A percentile compares a stretch with the other conserved stretches of the same genome.
Evolutionary conservation across 2,329 filamentous ascomycete species (phyloP).

Genomic region (Cladosporium sp.): DNA sequence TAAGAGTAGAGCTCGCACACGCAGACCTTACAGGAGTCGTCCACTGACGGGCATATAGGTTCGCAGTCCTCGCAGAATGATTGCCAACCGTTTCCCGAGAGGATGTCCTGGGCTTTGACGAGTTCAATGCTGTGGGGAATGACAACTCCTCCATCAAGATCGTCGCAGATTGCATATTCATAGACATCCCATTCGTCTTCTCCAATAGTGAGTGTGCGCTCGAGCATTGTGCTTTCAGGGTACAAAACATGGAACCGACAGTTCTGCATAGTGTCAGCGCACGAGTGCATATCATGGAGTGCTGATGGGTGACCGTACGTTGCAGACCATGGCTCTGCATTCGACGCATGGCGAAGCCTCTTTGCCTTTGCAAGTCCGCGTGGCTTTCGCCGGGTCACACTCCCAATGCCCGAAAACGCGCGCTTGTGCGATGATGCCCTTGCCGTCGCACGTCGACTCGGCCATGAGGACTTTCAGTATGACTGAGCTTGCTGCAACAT

Average conservation of each 20-base stretch:
- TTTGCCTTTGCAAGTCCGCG: constrained; percentile 1
- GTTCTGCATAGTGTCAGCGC: not conserved
- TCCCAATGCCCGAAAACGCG: not conserved
- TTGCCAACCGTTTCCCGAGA: not conserved
- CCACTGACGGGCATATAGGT: not conserved
- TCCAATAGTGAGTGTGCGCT: no score
- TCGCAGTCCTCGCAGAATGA: not conserved
- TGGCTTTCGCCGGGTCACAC: not conserved
- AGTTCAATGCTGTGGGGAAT: not conserved
- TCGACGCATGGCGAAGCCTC: constrained; percentile 3
- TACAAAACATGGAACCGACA: constrained; percentile 1
- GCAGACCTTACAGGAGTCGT: not conserved
- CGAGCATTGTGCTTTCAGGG: no score
- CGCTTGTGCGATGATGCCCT: not conserved
- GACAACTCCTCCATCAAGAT: no score
- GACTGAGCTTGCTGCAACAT: not conserved
- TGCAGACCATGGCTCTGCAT: constrained; percentile 15
- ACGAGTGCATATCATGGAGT: no score
- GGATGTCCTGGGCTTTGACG: not conserved
- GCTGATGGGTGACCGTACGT: not conserved
- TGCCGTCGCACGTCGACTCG: not conserved
- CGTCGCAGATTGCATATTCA: no score
- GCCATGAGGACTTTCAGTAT: not conserved
- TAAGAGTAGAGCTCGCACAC: not conserved
- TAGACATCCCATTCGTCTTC: not conserved